Base-by-base conservation (phyloP, 345 rosid genomes). In the Murraya koenigii region DNA sequence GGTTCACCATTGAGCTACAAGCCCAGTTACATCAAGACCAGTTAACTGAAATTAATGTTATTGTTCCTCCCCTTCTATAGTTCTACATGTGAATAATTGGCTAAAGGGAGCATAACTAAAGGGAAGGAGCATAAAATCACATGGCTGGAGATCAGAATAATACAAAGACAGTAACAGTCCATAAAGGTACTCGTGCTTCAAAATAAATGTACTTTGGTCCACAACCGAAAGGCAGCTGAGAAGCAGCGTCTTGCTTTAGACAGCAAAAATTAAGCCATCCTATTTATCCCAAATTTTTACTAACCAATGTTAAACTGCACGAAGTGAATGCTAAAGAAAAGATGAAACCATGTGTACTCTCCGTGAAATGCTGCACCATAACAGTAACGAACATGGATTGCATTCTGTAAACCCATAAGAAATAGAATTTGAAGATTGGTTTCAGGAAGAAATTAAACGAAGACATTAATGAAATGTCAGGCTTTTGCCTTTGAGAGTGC, bases 201-300 rank as follows among this genome's bases (percentile, higher is more conserved):
- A 55, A 8, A 76, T 54, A 22, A 66, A 35, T 26, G 33, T 14
- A 20, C 25, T 54, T 65, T 55, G 78, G 72, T 28, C 72, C 78
- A 76, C 64, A 47, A 3, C 32, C 13, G 64, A 17, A 17, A 22
- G 36, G 56, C 4, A 65, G 32, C 44, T 8, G 20, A 33, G 52
- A 2, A 70, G 22, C 8, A 19, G 60, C 41, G 28, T 63, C 65
- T 71, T n/a, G 71, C 2, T 26, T 39, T 20, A 10, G 30, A 62
- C 19, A 44, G 58, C 77, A 20, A 59, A 62, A 19, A 23, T 35
- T 10, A 25, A 33, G 6, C n/a, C 15, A 32, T 4, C 23, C 5
- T 14, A 32, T 65, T 75, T 49, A 63, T 32, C n/a, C 13, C 30
- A 7, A 39, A 30, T 19, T 28, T 70, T 39, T 3, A 35, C 62